Evolutionary conservation across 352 stramenopile species (phyloP), one percentile per base, ranked within the genome.

Genomic region (Bremia lactucae): DNA sequence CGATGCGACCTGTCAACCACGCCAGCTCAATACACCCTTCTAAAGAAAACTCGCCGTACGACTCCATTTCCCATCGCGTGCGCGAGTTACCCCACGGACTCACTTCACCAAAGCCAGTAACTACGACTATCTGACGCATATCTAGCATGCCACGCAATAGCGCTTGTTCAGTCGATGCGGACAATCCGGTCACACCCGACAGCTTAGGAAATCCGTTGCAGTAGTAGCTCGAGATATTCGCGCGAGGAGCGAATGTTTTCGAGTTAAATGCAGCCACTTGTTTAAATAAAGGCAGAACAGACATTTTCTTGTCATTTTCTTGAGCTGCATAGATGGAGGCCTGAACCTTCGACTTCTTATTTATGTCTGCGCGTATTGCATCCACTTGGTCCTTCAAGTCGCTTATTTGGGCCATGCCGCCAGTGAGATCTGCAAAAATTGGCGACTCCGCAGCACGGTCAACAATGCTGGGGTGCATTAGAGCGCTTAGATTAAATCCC

Each of bases 31-130:
- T 87, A 46, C 75, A 85, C 14, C 83, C 83, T 76, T 95, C 81
- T 10, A 95, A 49, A 19, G 83, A 95, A 49, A 95, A 92, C 50
- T 90, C 68, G 33, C 83, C 83, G 55, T 71, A 93, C 38, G 76
- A 87, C 52, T 95, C 83, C 75, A 95, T 94, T 61, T 95, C 83
- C 83, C 83, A 95, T 5, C 78, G 75, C 18, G 81, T 92, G 18
- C 81, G 81, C 11, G 79, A 66, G 43, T 84, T 93, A 20, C 83
- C 83, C 69, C 72, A 94, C 31, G 83, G 83, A 31, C 83, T 77
- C 14, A 94, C 76, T 56, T 94, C 83, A 24, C 83, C 83, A 42
- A 87, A 94, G 31, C 83, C 83, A 22, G 71, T 67, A n/a, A 93
- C 66, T 3, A 94, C 83, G 4, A 94, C 72, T 7, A 87, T 64